Evolutionary conservation across 352 stramenopile species (phyloP).

Genomic region (Phytophthora gonapodyides): DNA sequence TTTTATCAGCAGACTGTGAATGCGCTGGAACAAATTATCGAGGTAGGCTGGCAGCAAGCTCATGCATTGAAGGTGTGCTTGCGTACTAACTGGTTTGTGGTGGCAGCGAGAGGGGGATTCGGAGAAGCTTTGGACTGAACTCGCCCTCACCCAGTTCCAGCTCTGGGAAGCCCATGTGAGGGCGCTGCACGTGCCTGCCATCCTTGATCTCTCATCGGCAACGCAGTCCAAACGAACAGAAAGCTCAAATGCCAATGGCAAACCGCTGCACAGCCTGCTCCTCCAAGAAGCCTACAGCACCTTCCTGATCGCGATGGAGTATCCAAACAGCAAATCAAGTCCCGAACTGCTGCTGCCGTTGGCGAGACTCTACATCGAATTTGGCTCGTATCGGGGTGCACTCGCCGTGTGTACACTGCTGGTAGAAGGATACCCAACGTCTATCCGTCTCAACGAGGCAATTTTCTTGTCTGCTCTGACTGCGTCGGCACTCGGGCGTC

Average conservation of each 20-base stretch:
- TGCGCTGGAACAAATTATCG: slow-evolving; percentile 47
- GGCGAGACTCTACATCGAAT: slow-evolving; percentile 72
- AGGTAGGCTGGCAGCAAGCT: slow-evolving; percentile 36
- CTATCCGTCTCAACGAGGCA: slow-evolving; percentile 45
- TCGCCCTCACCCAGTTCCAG: slow-evolving; percentile 64
- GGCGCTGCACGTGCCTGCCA: slow-evolving; percentile 41
- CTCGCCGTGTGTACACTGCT: slow-evolving; percentile 71
- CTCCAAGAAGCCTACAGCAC: slow-evolving; percentile 69
- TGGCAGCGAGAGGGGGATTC: slow-evolving; percentile 59
- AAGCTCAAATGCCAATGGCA: slow-evolving; percentile 10
- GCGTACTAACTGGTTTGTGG: slow-evolving; percentile 3
- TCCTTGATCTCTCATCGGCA: slow-evolving; percentile 23
- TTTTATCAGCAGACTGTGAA: slow-evolving; percentile 46
- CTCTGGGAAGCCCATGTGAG: slow-evolving; percentile 56
- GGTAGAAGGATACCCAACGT: slow-evolving; percentile 60
- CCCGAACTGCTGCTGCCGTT: slow-evolving; percentile 58
- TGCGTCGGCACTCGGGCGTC: slow-evolving; percentile 55
- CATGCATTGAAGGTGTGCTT: not conserved
- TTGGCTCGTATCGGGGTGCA: slow-evolving; percentile 58
- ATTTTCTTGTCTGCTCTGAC: slow-evolving; percentile 73
- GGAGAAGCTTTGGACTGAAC: slow-evolving; percentile 57
- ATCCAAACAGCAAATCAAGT: slow-evolving; percentile 66
- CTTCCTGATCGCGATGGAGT: slow-evolving; percentile 84
- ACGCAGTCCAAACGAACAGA: slow-evolving; percentile 15
- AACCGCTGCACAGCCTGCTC: slow-evolving; percentile 26